A percentile compares a stretch with the other conserved stretches of the same genome.
Conservation (phyloP, 2,329 filamentous ascomycete genomes). For the Coniella lustricola region DNA sequence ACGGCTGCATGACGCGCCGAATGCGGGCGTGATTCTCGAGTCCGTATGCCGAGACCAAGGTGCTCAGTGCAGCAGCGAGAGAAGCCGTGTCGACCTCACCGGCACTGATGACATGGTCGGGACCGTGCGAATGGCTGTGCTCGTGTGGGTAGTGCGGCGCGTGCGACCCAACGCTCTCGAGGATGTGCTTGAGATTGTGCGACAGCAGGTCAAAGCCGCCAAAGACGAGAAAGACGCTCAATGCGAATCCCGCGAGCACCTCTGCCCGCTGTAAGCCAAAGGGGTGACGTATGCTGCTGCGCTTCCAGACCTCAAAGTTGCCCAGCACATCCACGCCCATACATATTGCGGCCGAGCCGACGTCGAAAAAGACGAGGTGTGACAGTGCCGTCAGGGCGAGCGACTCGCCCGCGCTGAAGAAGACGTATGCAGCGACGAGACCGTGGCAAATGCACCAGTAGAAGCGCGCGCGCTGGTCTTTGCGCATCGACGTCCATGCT, state of each 20-base stretch:
- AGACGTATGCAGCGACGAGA: constrained; percentile 72
- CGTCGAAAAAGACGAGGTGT: constrained; percentile 91
- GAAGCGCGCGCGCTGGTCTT: constrained; percentile 73
- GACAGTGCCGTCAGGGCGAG: constrained; percentile 88
- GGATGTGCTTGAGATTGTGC: constrained; percentile 86
- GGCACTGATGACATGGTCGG: constrained; percentile 45
- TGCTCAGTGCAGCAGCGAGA: constrained; percentile 73
- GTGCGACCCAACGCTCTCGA: constrained; percentile 66
- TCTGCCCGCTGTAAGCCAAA: constrained; percentile 90
- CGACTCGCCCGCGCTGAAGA: constrained; percentile 79
- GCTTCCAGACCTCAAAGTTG: constrained; percentile 97
- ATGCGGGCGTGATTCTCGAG: constrained; percentile 89
- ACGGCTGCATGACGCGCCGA: constrained; percentile 79
- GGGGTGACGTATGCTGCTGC: constrained; percentile 85
- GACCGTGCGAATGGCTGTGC: constrained; percentile 16
- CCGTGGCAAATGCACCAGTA: constrained; percentile 90
- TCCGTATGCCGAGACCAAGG: constrained; percentile 77
- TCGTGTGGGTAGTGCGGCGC: constrained; percentile 67
- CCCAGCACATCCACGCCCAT: constrained; percentile 87
- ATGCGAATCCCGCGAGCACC: constrained; percentile 89
- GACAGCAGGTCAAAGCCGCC: constrained; percentile 94
- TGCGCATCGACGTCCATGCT: constrained; percentile 83
- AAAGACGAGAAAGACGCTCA: constrained; percentile 94
- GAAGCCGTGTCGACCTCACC: constrained; percentile 78
- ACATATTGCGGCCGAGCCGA: constrained; percentile 83